Base-by-base conservation (phyloP, 352 stramenopile species). In the Pythium coloratum region DNA sequence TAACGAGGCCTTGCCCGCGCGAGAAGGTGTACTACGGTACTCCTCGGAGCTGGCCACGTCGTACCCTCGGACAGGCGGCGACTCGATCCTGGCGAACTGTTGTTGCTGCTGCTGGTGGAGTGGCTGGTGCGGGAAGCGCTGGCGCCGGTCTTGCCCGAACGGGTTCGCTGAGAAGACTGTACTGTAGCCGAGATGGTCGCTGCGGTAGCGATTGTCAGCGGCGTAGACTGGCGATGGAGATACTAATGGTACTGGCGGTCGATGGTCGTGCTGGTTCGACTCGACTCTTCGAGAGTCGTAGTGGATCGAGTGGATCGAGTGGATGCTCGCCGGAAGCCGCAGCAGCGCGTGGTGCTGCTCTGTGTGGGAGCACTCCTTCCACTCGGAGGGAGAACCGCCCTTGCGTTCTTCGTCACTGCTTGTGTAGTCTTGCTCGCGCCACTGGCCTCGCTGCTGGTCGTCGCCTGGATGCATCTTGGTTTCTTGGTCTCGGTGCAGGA, bases 1-100 rank as follows among this genome's bases (percentile, higher is more conserved):
- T 18, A 78, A 40, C 34, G 72, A 78, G 16, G 64, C 69, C 24
- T 78, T 78, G 20, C 57, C 64, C 1, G 59, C 56, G 59, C 57
- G 60, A 40, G 38, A 16, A 30, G 62, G 62, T n/a, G 57, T 56
- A 32, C 16, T 64, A 26, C 28, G 46, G 46, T 53, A 18, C 51
- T 65, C n/a, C 33, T 64, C 12, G 26, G 50, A 24, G 33, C 62
- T 51, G 30, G 26, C n/a, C 42, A 30, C 24, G 40, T 50, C 32
- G 7, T 42, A 53, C 30, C 53, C 34, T 33, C 30, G 34, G 28
- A 54, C 18, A 24, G 40, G 55, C 33, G 55, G 55, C 1, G 34
- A 60, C 24, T 56, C 28, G 10, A 36, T n/a, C 13, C 20, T 38
- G 33, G 14, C 12, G 14, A 57, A 51, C 2, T 70, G 49, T 3